Percentiles rank a stretch among this genome's conserved stretches.
phyloP scores from a whole-genome alignment of 2,329 filamentous ascomycete genomes.

The Fusarium sp. region DNA sequence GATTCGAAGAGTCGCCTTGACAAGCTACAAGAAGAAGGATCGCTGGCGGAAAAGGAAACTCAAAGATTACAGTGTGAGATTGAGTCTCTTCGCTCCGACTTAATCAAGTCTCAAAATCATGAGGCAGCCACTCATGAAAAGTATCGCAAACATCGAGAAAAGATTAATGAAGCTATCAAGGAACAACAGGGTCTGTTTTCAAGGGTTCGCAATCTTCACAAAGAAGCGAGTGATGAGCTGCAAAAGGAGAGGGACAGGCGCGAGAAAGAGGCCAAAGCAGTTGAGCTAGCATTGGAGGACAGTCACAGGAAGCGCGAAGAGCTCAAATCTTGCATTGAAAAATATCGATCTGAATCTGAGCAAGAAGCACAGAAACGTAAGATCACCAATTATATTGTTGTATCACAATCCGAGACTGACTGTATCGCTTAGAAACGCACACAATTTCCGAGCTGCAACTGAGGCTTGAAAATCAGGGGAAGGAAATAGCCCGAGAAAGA shows the following conservation, averaged over 20 bases:
- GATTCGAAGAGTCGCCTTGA: conserved; percentile 36
- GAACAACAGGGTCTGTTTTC: conserved; percentile 58
- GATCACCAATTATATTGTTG: background rate
- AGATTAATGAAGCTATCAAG: conserved; percentile 55
- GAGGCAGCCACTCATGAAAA: conserved; percentile 45
- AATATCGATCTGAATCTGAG: conserved; percentile 37
- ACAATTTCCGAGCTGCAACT: conserved; percentile 36
- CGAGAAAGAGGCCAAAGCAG: conserved; percentile 25
- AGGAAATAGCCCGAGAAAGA: conserved; percentile 13
- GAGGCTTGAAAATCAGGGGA: conserved; percentile 33
- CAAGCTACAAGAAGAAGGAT: conserved; percentile 39
- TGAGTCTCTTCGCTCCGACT: conserved; percentile 37
- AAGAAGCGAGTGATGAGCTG: conserved; percentile 48
- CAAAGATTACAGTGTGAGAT: conserved; percentile 42
- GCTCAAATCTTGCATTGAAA: conserved; percentile 44
- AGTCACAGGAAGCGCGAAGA: conserved; percentile 46
- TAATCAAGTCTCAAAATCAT: conserved; percentile 38
- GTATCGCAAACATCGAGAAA: conserved; percentile 46
- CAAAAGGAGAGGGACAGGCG: conserved; percentile 44
- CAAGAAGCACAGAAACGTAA: conserved; percentile 39
- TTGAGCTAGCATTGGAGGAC: conserved; percentile 43
- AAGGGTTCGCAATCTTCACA: conserved; percentile 45
- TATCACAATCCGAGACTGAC: background rate
- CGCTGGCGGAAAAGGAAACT: conserved; percentile 38
- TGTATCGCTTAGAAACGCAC: conserved; percentile 34